Conservation (phyloP, 345 rosid species). For the Turritis glabra region DNA sequence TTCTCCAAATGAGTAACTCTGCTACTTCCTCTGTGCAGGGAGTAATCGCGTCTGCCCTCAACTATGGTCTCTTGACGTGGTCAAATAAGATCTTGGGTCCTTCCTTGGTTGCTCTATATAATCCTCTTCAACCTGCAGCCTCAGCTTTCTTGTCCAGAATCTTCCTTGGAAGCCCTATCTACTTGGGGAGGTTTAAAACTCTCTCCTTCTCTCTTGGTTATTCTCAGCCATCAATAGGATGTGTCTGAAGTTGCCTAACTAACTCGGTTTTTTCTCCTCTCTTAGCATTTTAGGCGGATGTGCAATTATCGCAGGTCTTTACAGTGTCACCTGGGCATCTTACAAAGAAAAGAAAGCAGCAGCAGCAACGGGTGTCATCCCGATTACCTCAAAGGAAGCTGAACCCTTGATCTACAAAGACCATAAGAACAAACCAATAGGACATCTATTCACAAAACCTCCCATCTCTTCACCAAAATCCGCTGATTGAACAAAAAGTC, state of each 20-base stretch:
- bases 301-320: slow-evolving; percentile 77
- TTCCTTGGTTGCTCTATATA: slow-evolving; percentile 90
- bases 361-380: slow-evolving; percentile 22
- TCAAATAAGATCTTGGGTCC: slow-evolving; percentile 97
- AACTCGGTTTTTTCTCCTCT: slow-evolving; percentile 6
- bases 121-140: slow-evolving; percentile 96
- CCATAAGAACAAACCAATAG: slow-evolving; percentile 44
- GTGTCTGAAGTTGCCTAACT: slow-evolving; percentile 1
- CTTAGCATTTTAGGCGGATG: slow-evolving; percentile 77
- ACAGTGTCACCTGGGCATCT: slow-evolving; percentile 93
- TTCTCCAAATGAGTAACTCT: slow-evolving; percentile 1
- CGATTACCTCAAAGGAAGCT: slow-evolving; percentile 41
- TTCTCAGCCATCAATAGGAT: not conserved
- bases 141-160: slow-evolving; percentile 81
- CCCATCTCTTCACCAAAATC: slow-evolving; percentile 42
- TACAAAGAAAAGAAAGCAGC: slow-evolving; percentile 56
- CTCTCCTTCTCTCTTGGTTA: not conserved
- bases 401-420: slow-evolving; percentile 70
- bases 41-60: slow-evolving; percentile 81
- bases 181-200: slow-evolving; percentile 81
- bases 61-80: slow-evolving; percentile 96
- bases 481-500: slow-evolving; percentile 30
- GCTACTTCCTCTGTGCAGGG: slow-evolving; percentile 48
- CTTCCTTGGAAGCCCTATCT: slow-evolving; percentile 95
- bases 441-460: slow-evolving; percentile 45